phyloP scores from a whole-genome alignment of 2,329 filamentous ascomycete species.

The Hirsutella thompsonii region DNA sequence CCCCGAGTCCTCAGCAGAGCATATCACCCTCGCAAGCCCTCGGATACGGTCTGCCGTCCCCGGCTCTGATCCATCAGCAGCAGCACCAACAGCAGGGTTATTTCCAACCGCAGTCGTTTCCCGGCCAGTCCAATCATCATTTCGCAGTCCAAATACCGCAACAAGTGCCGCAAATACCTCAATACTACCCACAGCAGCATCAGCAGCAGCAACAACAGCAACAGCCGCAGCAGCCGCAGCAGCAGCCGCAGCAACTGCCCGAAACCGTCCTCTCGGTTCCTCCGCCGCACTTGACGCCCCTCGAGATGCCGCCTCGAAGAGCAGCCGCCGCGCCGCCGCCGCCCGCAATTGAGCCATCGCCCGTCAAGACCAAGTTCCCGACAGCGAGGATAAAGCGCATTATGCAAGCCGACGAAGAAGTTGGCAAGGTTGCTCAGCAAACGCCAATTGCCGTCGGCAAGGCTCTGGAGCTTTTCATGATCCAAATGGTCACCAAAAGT shows the following conservation, averaged over 20 bases:
- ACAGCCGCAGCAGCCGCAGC: not conserved
- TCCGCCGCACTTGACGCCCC: not conserved
- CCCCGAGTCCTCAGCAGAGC: slow-evolving; percentile 7
- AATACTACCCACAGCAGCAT: not conserved
- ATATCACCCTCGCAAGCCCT: slow-evolving; percentile 5
- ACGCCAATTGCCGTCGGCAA: slow-evolving; percentile 93
- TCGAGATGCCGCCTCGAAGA: slow-evolving; percentile 21
- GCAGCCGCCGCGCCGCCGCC: slow-evolving; percentile 18
- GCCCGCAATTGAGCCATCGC: slow-evolving; percentile 43
- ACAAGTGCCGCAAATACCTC: not conserved
- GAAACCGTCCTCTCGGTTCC: not conserved
- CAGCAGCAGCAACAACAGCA: not conserved
- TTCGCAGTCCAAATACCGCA: slow-evolving; percentile 3
- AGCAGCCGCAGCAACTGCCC: not conserved
- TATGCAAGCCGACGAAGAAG: slow-evolving; percentile 98
- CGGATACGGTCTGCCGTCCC: slow-evolving; percentile 7
- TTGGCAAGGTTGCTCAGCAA: slow-evolving; percentile 95
- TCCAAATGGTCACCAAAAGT: slow-evolving; percentile 78
- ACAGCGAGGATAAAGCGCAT: slow-evolving; percentile 97
- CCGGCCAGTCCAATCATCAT: slow-evolving; percentile 1
- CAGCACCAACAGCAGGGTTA: slow-evolving; percentile 1
- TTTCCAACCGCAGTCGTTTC: not conserved
- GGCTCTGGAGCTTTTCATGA: slow-evolving; percentile 96
- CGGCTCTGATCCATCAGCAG: slow-evolving; percentile 2
- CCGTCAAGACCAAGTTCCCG: slow-evolving; percentile 90